Percentiles rank a stretch among this genome's conserved stretches.
Evolutionary conservation across 2,329 filamentous ascomycete genomes (phyloP).

Genomic region (Sarocladium brachiariae): DNA sequence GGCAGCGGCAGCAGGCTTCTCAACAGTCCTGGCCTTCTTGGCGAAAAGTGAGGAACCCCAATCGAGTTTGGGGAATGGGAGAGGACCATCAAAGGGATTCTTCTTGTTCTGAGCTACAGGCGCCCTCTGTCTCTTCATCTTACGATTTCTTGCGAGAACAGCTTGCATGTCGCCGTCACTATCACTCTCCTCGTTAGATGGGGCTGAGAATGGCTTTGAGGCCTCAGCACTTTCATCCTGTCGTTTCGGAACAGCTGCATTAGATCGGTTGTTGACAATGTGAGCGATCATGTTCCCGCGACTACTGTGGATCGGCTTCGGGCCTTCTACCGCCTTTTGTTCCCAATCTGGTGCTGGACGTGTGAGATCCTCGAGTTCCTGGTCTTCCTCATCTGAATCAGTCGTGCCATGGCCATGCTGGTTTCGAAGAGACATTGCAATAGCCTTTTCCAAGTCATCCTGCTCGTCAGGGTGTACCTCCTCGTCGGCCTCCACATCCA

Average conservation of each 20-base stretch:
- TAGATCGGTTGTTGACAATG: slow-evolving; percentile 67
- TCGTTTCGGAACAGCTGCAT: slow-evolving; percentile 46
- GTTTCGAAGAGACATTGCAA: slow-evolving; percentile 75
- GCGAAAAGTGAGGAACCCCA: slow-evolving; percentile 57
- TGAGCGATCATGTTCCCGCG: slow-evolving; percentile 61
- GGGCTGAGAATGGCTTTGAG: slow-evolving; percentile 13
- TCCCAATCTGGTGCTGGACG: slow-evolving; percentile 46
- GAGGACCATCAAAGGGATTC: slow-evolving; percentile 65
- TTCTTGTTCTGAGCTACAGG: slow-evolving; percentile 44
- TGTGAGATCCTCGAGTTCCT: slow-evolving; percentile 42
- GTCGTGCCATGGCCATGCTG: slow-evolving; percentile 38
- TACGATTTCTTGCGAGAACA: slow-evolving; percentile 65
- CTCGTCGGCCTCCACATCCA: slow-evolving; percentile 27
- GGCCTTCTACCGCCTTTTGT: slow-evolving; percentile 43
- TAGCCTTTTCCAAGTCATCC: slow-evolving; percentile 69
- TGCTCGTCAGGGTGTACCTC: slow-evolving; percentile 31
- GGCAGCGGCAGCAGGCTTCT: slow-evolving; percentile 13
- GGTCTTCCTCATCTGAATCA: slow-evolving; percentile 30
- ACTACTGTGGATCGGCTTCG: slow-evolving; percentile 44
- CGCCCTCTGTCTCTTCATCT: slow-evolving; percentile 40
- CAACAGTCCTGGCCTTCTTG: slow-evolving; percentile 16
- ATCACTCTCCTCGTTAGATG: slow-evolving; percentile 48
- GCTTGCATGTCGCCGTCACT: slow-evolving; percentile 76
- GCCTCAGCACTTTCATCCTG: slow-evolving; percentile 15
- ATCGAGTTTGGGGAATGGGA: slow-evolving; percentile 86